phyloP scores from a whole-genome alignment of 345 rosid genomes.

The Hevea brasiliensis region DNA sequence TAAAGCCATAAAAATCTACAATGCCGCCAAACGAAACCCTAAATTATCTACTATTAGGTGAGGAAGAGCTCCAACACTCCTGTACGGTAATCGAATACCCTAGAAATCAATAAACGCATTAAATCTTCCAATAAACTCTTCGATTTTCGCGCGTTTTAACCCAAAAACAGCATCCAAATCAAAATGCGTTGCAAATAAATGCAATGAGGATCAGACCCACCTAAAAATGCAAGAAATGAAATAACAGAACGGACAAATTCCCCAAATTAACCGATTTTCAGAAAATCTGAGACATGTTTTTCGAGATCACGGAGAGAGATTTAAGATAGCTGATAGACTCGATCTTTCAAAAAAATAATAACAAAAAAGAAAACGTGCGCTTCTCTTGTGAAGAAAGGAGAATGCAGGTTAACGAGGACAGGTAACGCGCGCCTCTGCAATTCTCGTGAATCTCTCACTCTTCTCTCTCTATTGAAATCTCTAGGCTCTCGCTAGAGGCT shows the following conservation, averaged over 20 bases:
- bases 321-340: background rate
- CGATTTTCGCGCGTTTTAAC: slow-evolving; percentile 2
- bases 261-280: background rate
- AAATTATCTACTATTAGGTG: slow-evolving; percentile 21
- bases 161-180: slow-evolving; percentile 15
- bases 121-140: background rate
- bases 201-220: slow-evolving; percentile 14
- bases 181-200: background rate
- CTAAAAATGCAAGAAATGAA: slow-evolving; percentile 1
- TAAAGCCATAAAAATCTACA: slow-evolving; percentile 14
- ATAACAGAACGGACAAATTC: background rate
- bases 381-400: slow-evolving; percentile 11
- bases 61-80: slow-evolving; percentile 17
- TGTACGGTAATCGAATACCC: slow-evolving; percentile 6
- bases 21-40: slow-evolving; percentile 15
- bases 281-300: background rate
- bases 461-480: background rate
- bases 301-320: background rate
- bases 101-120: background rate
- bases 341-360: background rate
- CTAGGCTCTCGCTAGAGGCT: background rate
- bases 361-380: background rate
- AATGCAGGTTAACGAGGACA: background rate
- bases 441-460: background rate
- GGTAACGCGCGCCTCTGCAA: slow-evolving; percentile 22